Conservation (phyloP, 805 yeast species). For the Suhomyces vadensis region DNA sequence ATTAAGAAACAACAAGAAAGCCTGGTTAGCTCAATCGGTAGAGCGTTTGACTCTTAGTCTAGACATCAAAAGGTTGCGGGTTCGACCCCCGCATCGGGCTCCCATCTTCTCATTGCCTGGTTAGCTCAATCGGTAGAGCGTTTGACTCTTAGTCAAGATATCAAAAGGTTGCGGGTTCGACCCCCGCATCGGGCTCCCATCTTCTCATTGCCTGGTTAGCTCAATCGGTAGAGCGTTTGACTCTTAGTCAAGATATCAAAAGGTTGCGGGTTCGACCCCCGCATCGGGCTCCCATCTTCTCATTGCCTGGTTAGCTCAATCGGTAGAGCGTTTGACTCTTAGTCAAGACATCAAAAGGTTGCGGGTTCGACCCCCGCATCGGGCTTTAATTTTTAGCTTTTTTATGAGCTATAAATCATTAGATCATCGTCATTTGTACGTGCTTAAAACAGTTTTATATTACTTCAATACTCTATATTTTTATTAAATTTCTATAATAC, state of each 20-base stretch:
- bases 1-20: background rate
- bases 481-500: background rate
- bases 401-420: too few relatives aligned
- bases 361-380: slow-evolving; percentile 22
- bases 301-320: slow-evolving; percentile 12
- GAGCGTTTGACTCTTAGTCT: slow-evolving; percentile 15
- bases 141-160: slow-evolving; percentile 13
- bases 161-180: slow-evolving; percentile 21
- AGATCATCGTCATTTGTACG: too few relatives aligned
- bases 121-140: slow-evolving; percentile 16
- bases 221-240: slow-evolving; percentile 17
- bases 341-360: slow-evolving; percentile 17
- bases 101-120: slow-evolving; percentile 12
- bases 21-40: slow-evolving; percentile 13
- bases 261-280: slow-evolving; percentile 22
- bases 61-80: slow-evolving; percentile 20
- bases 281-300: slow-evolving; percentile 15
- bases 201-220: slow-evolving; percentile 9
- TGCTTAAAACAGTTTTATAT: too few relatives aligned
- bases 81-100: slow-evolving; percentile 23
- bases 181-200: slow-evolving; percentile 19
- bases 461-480: background rate
- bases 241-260: slow-evolving; percentile 15
- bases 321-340: slow-evolving; percentile 16
- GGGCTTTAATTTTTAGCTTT: slow-evolving; percentile 15